Base-by-base conservation (phyloP, 257 asterid genomes). In the Rauvolfia tetraphylla region DNA sequence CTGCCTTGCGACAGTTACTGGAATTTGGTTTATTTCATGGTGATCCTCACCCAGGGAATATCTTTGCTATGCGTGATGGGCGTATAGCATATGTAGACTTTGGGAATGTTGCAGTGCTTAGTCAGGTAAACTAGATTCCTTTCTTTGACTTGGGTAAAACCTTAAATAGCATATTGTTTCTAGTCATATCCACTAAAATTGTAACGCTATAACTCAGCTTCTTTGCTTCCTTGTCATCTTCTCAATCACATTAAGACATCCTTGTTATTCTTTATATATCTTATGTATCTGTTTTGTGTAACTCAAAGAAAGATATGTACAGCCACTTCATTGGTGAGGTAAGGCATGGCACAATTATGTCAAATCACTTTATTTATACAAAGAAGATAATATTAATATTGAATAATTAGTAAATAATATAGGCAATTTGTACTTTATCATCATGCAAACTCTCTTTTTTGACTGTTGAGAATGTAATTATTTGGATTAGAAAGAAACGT, bases 1-100 rank as follows among this genome's bases (percentile, higher is more conserved):
- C 99, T 79, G 99, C 99, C 82, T 76, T 95, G 83, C 76, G 99
- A 69, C 99, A 95, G 88, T 84, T 95, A 86, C 90, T 95, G 39
- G 99, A 95, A 81, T 95, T 95, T 83, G 99, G 99, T 75, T 88
- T 95, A 67, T 95, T 95, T 85, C 99, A 95, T 12, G 99, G 99
- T 58, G 99, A 93, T 78, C 99, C 99, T 77, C 99, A 95, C 92
- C 99, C 99, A 73, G 99, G 99, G 78, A 95, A 95, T 84, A 85
- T 95, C 79, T 95, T 95, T 80, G 98, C 98, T 70, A 91, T 95
- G 99, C 98, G 91, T 62, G 99, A 95, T 83, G 99, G 99, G 44
- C 97, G 99, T 65, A 95, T 95, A 77, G 99, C 99, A 48, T 95
- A 95, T 61, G 99, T 95, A 72, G 99, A 95, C 80, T 95, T 95